phyloP scores from a whole-genome alignment of 306 rosid genomes.

The Acacia crassicarpa region DNA sequence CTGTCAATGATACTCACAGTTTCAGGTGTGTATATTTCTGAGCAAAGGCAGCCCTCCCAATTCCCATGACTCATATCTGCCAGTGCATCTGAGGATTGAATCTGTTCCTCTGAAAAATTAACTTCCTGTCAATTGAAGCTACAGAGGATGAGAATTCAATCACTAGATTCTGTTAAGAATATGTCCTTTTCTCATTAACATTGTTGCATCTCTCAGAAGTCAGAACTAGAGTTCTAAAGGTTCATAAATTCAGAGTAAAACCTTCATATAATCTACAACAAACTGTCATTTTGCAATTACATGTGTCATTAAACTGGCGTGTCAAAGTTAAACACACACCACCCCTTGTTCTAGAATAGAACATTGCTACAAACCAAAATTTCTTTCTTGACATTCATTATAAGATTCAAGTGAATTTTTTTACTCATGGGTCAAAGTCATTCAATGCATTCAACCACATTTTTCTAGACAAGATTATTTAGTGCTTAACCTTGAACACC shows the following conservation, averaged over 20 bases:
- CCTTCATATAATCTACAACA: conserved; percentile 5
- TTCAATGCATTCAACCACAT: conserved; percentile 13
- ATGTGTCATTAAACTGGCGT: neutral
- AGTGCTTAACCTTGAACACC: neutral
- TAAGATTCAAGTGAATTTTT: conserved; percentile 6
- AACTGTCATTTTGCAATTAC: neutral
- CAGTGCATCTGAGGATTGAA: conserved; percentile 76
- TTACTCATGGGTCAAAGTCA: conserved; percentile 1
- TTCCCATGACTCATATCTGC: conserved; percentile 90
- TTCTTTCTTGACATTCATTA: neutral
- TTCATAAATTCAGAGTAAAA: conserved; percentile 16
- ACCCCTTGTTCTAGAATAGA: neutral
- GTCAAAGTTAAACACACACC: conserved; percentile 12
- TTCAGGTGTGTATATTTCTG: conserved; percentile 85
- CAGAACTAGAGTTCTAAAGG: conserved; percentile 19
- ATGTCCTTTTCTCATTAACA: conserved; percentile 7
- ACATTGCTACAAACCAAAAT: neutral
- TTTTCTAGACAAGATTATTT: neutral
- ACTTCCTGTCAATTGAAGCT: conserved; percentile 60
- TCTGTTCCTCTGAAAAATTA: conserved; percentile 66
- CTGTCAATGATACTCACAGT: conserved; percentile 62
- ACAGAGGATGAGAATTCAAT: conserved; percentile 23
- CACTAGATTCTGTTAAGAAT: conserved; percentile 8
- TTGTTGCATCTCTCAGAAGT: conserved; percentile 8
- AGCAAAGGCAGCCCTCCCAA: conserved; percentile 92